phyloP scores from a whole-genome alignment of 176 grass and related monocot species.

The Pontederia paniculata region DNA sequence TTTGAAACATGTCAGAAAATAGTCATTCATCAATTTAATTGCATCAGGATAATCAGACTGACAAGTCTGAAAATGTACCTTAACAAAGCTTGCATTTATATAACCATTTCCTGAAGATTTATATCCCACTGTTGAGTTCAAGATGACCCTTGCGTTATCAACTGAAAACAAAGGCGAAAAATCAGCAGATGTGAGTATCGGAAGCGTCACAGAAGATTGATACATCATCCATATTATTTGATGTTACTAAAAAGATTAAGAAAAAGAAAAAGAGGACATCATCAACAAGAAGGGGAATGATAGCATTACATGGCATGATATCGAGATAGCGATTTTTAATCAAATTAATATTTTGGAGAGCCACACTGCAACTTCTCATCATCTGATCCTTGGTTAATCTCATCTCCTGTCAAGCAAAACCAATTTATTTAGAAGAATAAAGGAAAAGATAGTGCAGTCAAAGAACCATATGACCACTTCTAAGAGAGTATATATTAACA shows the following conservation, averaged over 20 bases:
- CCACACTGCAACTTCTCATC: slow-evolving; percentile 31
- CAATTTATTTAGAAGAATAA: background rate
- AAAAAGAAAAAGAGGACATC: slow-evolving; percentile 7
- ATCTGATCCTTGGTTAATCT: slow-evolving; percentile 29
- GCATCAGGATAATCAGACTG: background rate
- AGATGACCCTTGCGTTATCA: slow-evolving; percentile 40
- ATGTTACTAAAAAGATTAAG: slow-evolving; percentile 8
- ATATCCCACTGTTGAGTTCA: slow-evolving; percentile 21
- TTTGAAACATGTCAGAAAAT: background rate
- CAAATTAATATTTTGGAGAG: slow-evolving; percentile 45
- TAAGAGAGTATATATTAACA: background rate
- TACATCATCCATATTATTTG: background rate
- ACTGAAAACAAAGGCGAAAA: slow-evolving; percentile 23
- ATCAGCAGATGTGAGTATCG: background rate
- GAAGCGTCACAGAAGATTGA: slow-evolving; percentile 1
- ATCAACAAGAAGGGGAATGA: no score
- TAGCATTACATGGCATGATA: slow-evolving; percentile 64
- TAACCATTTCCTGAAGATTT: slow-evolving; percentile 33
- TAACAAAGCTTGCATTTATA: slow-evolving; percentile 86
- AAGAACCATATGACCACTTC: background rate
- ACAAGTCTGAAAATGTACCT: slow-evolving; percentile 24
- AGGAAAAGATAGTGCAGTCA: background rate
- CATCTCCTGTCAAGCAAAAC: slow-evolving; percentile 24
- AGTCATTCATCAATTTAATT: background rate
- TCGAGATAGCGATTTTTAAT: slow-evolving; percentile 79